These are phyloP conservation scores for Fraxinus xanthoxyloides DNA, from an alignment of 305 asterid species.

Conservation along the genomic window DNA sequence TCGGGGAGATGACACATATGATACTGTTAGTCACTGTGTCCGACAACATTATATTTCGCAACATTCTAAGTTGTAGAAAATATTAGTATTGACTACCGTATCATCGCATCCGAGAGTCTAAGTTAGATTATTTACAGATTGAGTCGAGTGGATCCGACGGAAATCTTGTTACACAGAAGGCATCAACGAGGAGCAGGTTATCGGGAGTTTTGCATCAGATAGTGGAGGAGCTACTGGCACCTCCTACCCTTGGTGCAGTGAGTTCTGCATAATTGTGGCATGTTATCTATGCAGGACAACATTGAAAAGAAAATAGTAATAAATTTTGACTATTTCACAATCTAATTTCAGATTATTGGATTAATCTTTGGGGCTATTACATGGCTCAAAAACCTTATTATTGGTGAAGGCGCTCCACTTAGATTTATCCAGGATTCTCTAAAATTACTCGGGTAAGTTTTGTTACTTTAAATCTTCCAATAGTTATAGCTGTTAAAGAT, in stretches of 20 bases:
- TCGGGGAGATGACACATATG: not conserved
- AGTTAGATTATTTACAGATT: not conserved
- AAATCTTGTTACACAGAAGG: not conserved
- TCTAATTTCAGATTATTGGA: constrained; percentile 46
- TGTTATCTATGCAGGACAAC: not conserved
- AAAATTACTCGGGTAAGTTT: constrained; percentile 54
- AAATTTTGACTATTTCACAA: not conserved
- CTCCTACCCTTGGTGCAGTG: constrained; percentile 72
- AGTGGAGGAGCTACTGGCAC: constrained; percentile 59
- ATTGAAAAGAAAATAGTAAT: not conserved
- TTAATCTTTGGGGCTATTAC: constrained; percentile 55
- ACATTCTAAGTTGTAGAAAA: not conserved
- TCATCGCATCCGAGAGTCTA: not conserved
- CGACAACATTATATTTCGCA: not conserved
- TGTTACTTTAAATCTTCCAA: not conserved
- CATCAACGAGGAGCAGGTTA: constrained; percentile 29
- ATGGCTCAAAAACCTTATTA: constrained; percentile 47
- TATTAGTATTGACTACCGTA: not conserved
- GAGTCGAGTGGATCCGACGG: not conserved
- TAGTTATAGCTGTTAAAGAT: not conserved
- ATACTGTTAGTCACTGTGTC: constrained; percentile 27
- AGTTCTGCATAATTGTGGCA: constrained; percentile 14
- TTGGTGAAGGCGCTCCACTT: constrained; percentile 63
- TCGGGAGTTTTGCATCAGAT: constrained; percentile 40
- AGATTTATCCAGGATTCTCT: constrained; percentile 56